Percentiles rank a stretch among this genome's conserved stretches.
These are phyloP conservation scores for Clarireedia hainanense DNA, from an alignment of 2,329 filamentous ascomycete species.

Conservation along the genomic window DNA sequence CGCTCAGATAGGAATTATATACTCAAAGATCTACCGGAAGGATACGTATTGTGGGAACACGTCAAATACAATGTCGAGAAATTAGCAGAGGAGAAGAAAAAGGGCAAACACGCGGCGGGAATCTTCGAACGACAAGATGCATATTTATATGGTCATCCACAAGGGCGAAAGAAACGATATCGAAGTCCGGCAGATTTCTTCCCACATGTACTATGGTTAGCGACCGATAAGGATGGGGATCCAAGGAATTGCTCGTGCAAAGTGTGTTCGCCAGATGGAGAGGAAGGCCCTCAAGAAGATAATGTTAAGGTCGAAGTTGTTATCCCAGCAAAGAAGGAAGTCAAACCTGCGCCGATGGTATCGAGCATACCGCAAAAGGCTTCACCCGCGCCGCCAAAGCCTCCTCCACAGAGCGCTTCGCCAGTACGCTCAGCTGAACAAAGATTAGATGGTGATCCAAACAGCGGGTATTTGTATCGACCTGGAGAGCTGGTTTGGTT, in stretches of 20 bases:
- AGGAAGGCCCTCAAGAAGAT: conserved; percentile 30
- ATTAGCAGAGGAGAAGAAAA: conserved; percentile 33
- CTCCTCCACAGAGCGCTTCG: conserved; percentile 6
- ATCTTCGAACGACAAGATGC: conserved; percentile 49
- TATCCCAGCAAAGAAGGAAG: conserved; percentile 13
- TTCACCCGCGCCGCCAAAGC: conserved; percentile 4
- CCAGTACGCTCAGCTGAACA: conserved; percentile 34
- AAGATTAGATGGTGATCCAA: conserved; percentile 38
- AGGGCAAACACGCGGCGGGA: conserved; percentile 36
- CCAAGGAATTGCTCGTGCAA: conserved; percentile 47
- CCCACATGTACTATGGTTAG: conserved; percentile 50
- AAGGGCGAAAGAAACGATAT: conserved; percentile 48
- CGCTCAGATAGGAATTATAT: conserved; percentile 36
- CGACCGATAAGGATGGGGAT: conserved; percentile 43
- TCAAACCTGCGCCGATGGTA: background rate
- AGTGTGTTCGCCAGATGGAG: conserved; percentile 46
- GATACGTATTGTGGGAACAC: conserved; percentile 51
- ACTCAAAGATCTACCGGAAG: conserved; percentile 44
- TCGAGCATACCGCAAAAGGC: background rate
- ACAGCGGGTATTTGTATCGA: conserved; percentile 40
- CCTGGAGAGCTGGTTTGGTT: conserved; percentile 51
- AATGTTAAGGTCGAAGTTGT: conserved; percentile 12
- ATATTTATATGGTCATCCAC: conserved; percentile 52
- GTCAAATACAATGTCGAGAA: conserved; percentile 41
- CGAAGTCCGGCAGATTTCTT: conserved; percentile 53